phyloP scores from a whole-genome alignment of 78 protist genomes.

The Speleostelium caveatum region DNA sequence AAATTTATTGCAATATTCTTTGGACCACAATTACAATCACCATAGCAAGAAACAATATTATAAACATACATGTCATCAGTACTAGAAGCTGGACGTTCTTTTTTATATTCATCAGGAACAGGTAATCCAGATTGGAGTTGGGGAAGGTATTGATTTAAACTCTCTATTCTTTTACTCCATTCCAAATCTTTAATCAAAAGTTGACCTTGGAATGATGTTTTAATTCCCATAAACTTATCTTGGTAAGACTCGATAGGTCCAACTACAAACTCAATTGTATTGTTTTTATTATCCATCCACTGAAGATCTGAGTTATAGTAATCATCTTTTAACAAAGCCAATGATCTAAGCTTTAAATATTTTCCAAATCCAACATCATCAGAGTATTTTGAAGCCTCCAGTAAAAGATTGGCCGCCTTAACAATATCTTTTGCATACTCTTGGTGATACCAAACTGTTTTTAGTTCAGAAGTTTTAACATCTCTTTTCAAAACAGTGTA shows the following conservation, averaged over 20 bases:
- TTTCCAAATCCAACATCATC: background rate
- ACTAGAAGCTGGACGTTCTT: background rate
- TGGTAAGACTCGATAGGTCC: conserved; percentile 3
- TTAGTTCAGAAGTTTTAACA: background rate
- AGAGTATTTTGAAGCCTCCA: background rate
- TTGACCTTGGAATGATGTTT: background rate
- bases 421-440: background rate
- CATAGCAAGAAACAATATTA: background rate
- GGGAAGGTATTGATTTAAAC: background rate
- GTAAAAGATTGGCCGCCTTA: background rate
- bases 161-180: conserved; percentile 3
- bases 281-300: background rate
- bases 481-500: conserved; percentile 1
- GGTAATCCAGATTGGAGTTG: background rate
- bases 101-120: conserved; percentile 1
- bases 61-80: conserved; percentile 11
- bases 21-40: background rate
- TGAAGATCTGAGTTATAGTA: background rate
- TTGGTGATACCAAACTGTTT: background rate
- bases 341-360: background rate
- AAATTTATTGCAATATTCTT: conserved; percentile 14
- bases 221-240: background rate
- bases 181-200: background rate
- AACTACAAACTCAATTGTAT: background rate
- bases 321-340: background rate